Evolutionary conservation across 2,329 filamentous ascomycete genomes (phyloP).

Genomic region (Fusarium sp.): DNA sequence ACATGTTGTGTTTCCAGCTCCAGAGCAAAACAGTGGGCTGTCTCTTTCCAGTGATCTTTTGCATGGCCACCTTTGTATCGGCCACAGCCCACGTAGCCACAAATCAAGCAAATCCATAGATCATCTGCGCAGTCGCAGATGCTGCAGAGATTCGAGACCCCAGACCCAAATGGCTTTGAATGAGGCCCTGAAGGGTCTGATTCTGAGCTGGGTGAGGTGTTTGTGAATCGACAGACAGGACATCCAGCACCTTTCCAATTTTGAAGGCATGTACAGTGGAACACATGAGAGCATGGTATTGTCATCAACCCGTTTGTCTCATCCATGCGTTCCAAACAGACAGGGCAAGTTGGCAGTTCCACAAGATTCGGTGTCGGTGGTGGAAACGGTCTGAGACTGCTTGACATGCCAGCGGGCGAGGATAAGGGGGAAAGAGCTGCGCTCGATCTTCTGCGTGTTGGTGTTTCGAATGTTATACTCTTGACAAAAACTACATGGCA

Average conservation of each 20-base stretch:
- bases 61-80: constrained; percentile 94
- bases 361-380: constrained; percentile 82
- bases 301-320: constrained; percentile 95
- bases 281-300: constrained; percentile 96
- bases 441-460: constrained; percentile 56
- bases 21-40: constrained; percentile 89
- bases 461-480: constrained; percentile 83
- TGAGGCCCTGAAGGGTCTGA: constrained; percentile 61
- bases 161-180: constrained; percentile 65
- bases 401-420: constrained; percentile 51
- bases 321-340: constrained; percentile 98
- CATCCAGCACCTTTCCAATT: constrained; percentile 96
- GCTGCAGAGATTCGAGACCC: constrained; percentile 76
- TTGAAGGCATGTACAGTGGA: constrained; percentile 94
- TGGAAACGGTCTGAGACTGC: constrained; percentile 66
- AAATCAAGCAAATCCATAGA: constrained; percentile 95
- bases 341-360: constrained; percentile 93
- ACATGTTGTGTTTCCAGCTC: constrained; percentile 94
- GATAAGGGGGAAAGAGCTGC: constrained; percentile 69
- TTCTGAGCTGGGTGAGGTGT: constrained; percentile 49
- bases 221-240: constrained; percentile 91
- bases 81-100: constrained; percentile 90
- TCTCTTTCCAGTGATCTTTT: constrained; percentile 91
- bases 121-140: constrained; percentile 83
- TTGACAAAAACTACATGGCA: constrained; percentile 96